Evolutionary conservation across 495 filamentous ascomycete genomes (phyloP).

Genomic region (Penicillium antarcticum): DNA sequence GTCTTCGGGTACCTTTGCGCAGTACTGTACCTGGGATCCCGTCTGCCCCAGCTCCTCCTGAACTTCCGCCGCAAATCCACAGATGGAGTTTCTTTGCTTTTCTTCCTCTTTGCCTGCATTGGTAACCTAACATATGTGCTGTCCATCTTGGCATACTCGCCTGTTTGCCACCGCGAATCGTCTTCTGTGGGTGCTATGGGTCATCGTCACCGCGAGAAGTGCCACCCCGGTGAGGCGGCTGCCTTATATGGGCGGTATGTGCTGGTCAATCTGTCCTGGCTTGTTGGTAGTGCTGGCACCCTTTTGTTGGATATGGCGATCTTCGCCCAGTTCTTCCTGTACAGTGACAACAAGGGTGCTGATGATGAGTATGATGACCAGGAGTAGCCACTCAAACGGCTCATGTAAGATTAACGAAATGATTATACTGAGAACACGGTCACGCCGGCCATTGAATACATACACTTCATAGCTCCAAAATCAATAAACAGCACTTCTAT

Average conservation of each 20-base stretch:
- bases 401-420: not conserved
- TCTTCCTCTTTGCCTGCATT: conserved; percentile 94
- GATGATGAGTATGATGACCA: conserved; percentile 5
- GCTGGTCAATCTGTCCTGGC: conserved; percentile 81
- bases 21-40: conserved; percentile 78
- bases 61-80: conserved; percentile 88
- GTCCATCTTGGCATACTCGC: conserved; percentile 84
- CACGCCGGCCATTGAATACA: too few relatives aligned
- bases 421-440: not conserved
- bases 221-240: conserved; percentile 52
- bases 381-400: not conserved
- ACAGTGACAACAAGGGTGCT: conserved; percentile 43
- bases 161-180: conserved; percentile 42
- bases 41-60: conserved; percentile 83
- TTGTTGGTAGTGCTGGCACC: conserved; percentile 86
- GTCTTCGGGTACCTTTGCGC: conserved; percentile 86
- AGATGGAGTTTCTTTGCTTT: conserved; percentile 85
- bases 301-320: conserved; percentile 78
- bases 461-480: not conserved
- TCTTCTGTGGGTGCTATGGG: conserved; percentile 11
- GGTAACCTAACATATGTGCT: conserved; percentile 92
- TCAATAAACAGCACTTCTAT: not conserved
- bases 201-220: conserved; percentile 25
- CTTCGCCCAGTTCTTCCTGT: conserved; percentile 90
- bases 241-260: conserved; percentile 74